These are phyloP conservation scores for Micromonas pusilla DNA, from an alignment of 139 green algal species.

Conservation along the genomic window DNA sequence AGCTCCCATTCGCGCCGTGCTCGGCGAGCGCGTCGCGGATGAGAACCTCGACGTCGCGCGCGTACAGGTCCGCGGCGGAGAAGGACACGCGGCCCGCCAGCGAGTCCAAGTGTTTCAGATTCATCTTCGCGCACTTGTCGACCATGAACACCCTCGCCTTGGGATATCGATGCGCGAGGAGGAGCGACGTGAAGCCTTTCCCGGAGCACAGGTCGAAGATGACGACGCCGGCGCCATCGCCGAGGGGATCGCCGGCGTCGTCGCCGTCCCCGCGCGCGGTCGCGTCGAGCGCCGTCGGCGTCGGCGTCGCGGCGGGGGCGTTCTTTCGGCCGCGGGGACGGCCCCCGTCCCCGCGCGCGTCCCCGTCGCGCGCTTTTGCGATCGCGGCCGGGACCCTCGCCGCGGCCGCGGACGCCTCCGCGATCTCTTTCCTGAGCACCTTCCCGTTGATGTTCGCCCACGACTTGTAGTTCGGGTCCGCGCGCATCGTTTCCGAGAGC, in stretches of 20 bases:
- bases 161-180: neutral
- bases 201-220: conserved; percentile 22
- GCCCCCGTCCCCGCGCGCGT: no score
- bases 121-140: conserved; percentile 17
- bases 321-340: no score
- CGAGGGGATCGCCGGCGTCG: neutral
- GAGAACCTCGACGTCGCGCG: neutral
- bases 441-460: neutral
- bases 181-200: conserved; percentile 18
- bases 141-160: conserved; percentile 12
- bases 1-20: neutral
- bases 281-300: no score
- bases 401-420: neutral
- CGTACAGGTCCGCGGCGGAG: neutral
- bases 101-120: neutral
- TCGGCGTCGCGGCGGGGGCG: no score
- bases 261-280: neutral
- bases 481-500: neutral
- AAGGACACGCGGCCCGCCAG: neutral
- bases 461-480: neutral
- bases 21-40: neutral
- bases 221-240: neutral
- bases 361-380: neutral
- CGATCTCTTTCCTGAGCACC: neutral
- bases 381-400: neutral